phyloP scores from a whole-genome alignment of 169 alveolate genomes.

The Plasmodium gonderi region DNA sequence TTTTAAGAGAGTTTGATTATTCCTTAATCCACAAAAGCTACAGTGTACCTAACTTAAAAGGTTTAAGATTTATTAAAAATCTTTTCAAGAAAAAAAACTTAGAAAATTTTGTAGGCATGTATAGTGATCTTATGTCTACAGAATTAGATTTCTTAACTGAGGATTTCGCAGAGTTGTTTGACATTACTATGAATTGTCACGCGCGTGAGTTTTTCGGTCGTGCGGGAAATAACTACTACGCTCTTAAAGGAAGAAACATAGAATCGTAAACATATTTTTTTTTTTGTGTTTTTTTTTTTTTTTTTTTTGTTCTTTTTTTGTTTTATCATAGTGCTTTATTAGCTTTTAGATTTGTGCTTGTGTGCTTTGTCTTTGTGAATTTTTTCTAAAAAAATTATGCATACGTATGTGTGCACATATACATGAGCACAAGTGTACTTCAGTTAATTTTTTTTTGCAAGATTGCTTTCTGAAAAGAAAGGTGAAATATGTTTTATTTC shows the following conservation, averaged over 20 bases:
- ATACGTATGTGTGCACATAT: background rate
- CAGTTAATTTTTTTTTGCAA: background rate
- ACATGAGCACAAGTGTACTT: background rate
- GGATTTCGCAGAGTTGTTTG: slow-evolving; percentile 29
- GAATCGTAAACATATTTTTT: background rate
- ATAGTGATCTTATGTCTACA: slow-evolving; percentile 11
- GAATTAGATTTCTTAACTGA: slow-evolving; percentile 33
- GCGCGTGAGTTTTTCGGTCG: slow-evolving; percentile 1
- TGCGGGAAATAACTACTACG: slow-evolving; percentile 6
- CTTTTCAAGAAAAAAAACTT: slow-evolving; percentile 51
- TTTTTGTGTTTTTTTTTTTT: background rate
- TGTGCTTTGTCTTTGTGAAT: background rate
- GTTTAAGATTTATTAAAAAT: slow-evolving; percentile 41
- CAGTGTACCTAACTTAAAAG: slow-evolving; percentile 20
- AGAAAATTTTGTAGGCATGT: slow-evolving; percentile 38
- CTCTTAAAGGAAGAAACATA: background rate
- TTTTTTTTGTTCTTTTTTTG: background rate
- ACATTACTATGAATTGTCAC: slow-evolving; percentile 30
- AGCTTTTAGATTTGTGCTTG: background rate
- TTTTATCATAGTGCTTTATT: background rate
- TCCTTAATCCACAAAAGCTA: slow-evolving; percentile 24
- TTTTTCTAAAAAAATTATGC: background rate
- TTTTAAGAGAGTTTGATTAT: slow-evolving; percentile 14
- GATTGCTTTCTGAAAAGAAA: background rate
- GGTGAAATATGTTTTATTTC: background rate